phyloP scores from a whole-genome alignment of 441 rosid genomes.

The Erodium moschatum region DNA sequence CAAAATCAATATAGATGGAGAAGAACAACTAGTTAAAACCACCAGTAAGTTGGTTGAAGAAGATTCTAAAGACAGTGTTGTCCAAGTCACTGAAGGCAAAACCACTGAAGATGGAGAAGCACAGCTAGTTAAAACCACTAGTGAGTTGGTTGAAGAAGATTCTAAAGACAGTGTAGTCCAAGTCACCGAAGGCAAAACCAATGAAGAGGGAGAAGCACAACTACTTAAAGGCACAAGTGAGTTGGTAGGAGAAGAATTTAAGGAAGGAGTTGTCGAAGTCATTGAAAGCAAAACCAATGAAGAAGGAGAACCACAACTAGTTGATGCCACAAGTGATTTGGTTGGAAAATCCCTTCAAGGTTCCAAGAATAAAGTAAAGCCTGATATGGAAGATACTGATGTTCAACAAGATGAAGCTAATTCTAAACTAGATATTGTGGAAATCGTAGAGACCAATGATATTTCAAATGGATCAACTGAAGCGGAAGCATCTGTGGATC shows the following conservation, averaged over 20 bases:
- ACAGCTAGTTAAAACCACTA: neutral
- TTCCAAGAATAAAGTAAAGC: neutral
- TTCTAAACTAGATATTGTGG: neutral
- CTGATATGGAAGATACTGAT: neutral
- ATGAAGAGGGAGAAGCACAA: neutral
- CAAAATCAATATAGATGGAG: neutral
- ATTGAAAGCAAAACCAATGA: too few relatives aligned
- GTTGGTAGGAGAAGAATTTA: too few relatives aligned
- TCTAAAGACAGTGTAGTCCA: neutral
- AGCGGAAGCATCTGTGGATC: too few relatives aligned
- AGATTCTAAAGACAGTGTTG: neutral
- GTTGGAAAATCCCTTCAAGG: neutral
- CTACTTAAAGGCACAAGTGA: neutral
- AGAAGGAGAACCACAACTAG: neutral
- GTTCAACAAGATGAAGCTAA: neutral
- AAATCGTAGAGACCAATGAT: neutral
- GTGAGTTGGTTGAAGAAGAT: neutral
- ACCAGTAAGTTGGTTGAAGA: neutral
- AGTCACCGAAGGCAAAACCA: neutral
- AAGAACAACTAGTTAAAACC: neutral
- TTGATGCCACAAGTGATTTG: neutral
- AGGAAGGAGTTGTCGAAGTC: too few relatives aligned
- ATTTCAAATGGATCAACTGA: too few relatives aligned
- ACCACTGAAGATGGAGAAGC: neutral
- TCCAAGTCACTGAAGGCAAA: neutral